Evolutionary conservation across 352 stramenopile genomes (phyloP), one percentile per base, ranked within the genome.

Genomic region (Globisporangium megalacanthum): DNA sequence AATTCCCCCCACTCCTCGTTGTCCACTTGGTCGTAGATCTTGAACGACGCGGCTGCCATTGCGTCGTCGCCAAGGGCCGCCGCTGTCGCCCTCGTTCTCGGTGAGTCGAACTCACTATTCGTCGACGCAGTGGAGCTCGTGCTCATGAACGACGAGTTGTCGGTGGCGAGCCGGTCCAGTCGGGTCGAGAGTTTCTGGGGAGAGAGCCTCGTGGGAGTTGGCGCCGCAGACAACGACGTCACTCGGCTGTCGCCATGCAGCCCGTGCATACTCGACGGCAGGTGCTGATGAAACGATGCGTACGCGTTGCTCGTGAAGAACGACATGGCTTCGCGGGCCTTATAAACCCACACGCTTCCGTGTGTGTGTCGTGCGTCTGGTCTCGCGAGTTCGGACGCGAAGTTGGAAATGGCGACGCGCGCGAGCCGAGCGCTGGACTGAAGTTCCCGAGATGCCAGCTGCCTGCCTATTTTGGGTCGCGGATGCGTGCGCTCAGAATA

Each of bases 1-100:
- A 89, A 89, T 3, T 89, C 76, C 9, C 79, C 69, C 76, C 79
- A 89, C 36, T 84, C 79, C 45, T 84, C 76, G 10, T 70, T 60
- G 14, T 69, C 60, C 49, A 68, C 54, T 4, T 62, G 44, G 37
- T 70, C 54, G 17, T 79, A 74, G 5, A 83, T 68, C 39, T 86
- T 83, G 29, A 74, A 50, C 19, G 60, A 74, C 4, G 57, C 25
- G n/a, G 58, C 58, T 17, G 59, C 58, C 42, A 67, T 42, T 48
- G 63, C 61, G 4, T 46, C 71, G 33, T 49, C 47, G 36, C 85
- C 83, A 1, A 75, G 37, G 0, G 35, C 35, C 35, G 35, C 7
- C 10, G 35, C 35, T 39, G 35, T 39, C 35, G 35, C 35, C 35
- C 35, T 13, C 10, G 35, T 13, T 39, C 35, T 39, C 6, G 35